These are phyloP conservation scores for Hordeum vulgare DNA, from an alignment of 176 grass and related monocot genomes.

Conservation along the genomic window DNA sequence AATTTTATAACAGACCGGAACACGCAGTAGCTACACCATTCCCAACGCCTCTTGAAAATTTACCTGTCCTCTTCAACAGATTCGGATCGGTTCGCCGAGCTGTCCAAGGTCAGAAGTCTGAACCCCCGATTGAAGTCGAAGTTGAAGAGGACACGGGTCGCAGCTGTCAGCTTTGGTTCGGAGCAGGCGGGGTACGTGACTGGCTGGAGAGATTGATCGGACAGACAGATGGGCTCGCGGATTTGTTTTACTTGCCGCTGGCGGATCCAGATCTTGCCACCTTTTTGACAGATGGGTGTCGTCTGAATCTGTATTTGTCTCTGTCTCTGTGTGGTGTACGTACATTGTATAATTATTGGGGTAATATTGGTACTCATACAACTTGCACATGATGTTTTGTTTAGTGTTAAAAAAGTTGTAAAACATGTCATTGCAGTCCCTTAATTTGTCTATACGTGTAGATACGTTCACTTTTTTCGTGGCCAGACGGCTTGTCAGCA, in stretches of 20 bases:
- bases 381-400: too few relatives aligned
- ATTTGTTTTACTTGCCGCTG: conserved; percentile 16
- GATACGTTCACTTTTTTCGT: too few relatives aligned
- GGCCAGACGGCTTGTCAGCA: too few relatives aligned
- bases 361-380: too few relatives aligned
- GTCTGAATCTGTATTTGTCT: background rate
- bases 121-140: background rate
- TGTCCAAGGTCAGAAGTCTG: too few relatives aligned
- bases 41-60: background rate
- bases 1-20: too few relatives aligned
- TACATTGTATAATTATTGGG: too few relatives aligned
- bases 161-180: conserved; percentile 34
- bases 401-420: too few relatives aligned
- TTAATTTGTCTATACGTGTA: too few relatives aligned
- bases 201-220: background rate
- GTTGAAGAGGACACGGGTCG: conserved; percentile 13
- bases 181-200: conserved; percentile 9
- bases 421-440: too few relatives aligned
- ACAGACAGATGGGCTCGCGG: conserved; percentile 7
- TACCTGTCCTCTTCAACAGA: background rate
- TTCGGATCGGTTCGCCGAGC: too few relatives aligned
- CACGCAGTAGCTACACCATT: too few relatives aligned
- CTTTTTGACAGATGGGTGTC: conserved; percentile 16
- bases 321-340: background rate
- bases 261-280: conserved; percentile 27